A percentile compares a stretch with the other conserved stretches of the same genome.
Evolutionary conservation across 208 protist genomes (phyloP).

Genomic region (Trypanosoma boissoni): DNA sequence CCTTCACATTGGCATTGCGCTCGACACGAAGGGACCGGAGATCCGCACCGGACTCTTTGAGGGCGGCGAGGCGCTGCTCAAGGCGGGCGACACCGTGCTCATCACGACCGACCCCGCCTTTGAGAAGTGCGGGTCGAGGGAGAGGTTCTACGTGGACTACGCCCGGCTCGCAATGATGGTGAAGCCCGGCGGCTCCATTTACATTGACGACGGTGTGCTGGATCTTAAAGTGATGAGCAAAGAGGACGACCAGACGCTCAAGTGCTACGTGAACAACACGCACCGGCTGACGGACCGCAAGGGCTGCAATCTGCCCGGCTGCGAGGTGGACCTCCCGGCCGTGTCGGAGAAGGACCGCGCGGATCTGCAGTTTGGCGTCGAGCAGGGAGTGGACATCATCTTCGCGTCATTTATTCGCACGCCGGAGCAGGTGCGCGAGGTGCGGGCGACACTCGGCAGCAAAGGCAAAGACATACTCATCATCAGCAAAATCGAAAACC

Average conservation of each 20-base stretch:
- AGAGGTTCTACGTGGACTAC: conserved; percentile 94
- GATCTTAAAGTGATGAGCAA: conserved; percentile 79
- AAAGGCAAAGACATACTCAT: conserved; percentile 93
- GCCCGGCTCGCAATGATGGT: conserved; percentile 75
- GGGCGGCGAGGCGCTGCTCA: conserved; percentile 64
- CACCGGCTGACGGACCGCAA: conserved; percentile 82
- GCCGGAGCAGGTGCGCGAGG: conserved; percentile 92
- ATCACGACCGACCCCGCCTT: conserved; percentile 90
- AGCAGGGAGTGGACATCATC: conserved; percentile 98
- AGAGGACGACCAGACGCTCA: conserved; percentile 70
- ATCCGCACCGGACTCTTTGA: conserved; percentile 94
- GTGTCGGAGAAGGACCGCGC: conserved; percentile 92
- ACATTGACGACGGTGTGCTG: conserved; percentile 97
- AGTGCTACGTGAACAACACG: conserved; percentile 77
- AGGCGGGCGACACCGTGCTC: conserved; percentile 66
- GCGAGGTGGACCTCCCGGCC: conserved; percentile 84
- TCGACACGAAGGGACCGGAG: conserved; percentile 97
- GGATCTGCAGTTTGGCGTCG: conserved; percentile 93
- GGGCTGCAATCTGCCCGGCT: conserved; percentile 87
- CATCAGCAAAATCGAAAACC: conserved; percentile 99
- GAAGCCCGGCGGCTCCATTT: conserved; percentile 84
- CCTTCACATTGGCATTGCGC: conserved; percentile 91
- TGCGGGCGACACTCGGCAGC: conserved; percentile 89
- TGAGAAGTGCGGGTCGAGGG: conserved; percentile 73
- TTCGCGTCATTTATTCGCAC: conserved; percentile 98